Percentiles rank a stretch among this genome's conserved stretches.
Conservation (phyloP, 1,284 basidiomycete genomes). For the Porodaedalea pini region DNA sequence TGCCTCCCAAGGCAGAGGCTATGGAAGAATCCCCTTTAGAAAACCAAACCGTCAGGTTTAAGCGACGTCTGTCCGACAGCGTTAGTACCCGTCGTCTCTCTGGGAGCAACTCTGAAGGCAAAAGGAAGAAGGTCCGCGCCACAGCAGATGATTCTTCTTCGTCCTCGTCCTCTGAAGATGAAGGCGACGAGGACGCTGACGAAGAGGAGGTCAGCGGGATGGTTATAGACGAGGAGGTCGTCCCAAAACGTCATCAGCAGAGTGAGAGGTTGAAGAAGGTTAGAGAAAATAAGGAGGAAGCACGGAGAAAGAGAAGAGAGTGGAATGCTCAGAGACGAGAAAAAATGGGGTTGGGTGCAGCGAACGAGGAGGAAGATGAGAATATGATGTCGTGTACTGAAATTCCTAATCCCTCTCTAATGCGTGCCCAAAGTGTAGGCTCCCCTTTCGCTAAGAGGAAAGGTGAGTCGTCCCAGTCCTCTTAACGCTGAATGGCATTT, state of each 20-base stretch:
- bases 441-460: slow-evolving; percentile 40
- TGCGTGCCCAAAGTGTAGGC: not conserved
- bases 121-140: slow-evolving; percentile 9
- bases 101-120: slow-evolving; percentile 10
- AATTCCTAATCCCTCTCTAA: not conserved
- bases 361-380: slow-evolving; percentile 24
- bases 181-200: slow-evolving; percentile 38
- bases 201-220: slow-evolving; percentile 53
- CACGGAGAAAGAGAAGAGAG: slow-evolving; percentile 36
- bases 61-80: slow-evolving; percentile 12
- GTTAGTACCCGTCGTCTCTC: slow-evolving; percentile 1
- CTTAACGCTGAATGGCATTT: not conserved
- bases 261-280: slow-evolving; percentile 27
- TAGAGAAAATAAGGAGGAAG: slow-evolving; percentile 30
- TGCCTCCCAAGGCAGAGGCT: not conserved
- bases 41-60: not conserved
- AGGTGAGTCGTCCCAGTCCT: slow-evolving; percentile 33
- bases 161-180: slow-evolving; percentile 28
- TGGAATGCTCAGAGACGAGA: slow-evolving; percentile 26
- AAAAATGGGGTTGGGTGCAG: slow-evolving; percentile 9
- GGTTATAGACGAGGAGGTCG: slow-evolving; percentile 42
- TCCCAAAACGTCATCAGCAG: slow-evolving; percentile 10
- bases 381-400: slow-evolving; percentile 15
- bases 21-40: not conserved
- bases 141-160: not conserved